These are phyloP conservation scores for Diplotaxis tenuifolia DNA, from an alignment of 345 rosid species.

Conservation along the genomic window DNA sequence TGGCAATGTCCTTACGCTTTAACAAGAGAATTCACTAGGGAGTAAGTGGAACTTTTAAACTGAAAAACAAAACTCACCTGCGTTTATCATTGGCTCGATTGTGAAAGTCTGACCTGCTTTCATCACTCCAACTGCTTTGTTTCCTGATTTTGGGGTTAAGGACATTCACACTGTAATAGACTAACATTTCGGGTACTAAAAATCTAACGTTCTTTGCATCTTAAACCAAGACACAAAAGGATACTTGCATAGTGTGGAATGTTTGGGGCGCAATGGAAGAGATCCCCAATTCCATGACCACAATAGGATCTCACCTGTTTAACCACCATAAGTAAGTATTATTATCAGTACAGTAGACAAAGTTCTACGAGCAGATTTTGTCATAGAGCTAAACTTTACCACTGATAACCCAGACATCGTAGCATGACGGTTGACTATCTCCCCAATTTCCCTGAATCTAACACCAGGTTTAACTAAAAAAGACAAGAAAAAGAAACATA, in stretches of 20 bases:
- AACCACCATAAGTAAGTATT: conserved; percentile 12
- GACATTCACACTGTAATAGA: conserved; percentile 20
- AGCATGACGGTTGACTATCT: conserved; percentile 88
- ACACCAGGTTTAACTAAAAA: conserved; percentile 90
- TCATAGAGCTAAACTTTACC: conserved; percentile 48
- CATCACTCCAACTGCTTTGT: conserved; percentile 97
- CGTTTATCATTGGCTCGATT: conserved; percentile 97
- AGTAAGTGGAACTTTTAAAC: neutral
- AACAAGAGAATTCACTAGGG: neutral
- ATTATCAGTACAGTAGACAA: neutral
- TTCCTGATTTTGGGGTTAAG: conserved; percentile 61
- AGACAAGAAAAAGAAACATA: neutral
- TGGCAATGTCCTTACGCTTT: neutral
- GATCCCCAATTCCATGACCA: conserved; percentile 98
- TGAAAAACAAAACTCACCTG: conserved; percentile 48
- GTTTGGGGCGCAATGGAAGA: conserved; percentile 96
- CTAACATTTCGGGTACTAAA: neutral
- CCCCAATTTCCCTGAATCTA: conserved; percentile 90
- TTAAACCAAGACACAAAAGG: conserved; percentile 37
- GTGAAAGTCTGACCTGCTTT: conserved; percentile 96
- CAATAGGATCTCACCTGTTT: conserved; percentile 87
- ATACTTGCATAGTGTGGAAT: conserved; percentile 95
- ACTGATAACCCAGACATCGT: conserved; percentile 89
- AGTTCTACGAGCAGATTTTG: neutral
- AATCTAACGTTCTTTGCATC: neutral